Base-by-base conservation (phyloP, 164 flowering plant genomes). In the Santalum album region DNA sequence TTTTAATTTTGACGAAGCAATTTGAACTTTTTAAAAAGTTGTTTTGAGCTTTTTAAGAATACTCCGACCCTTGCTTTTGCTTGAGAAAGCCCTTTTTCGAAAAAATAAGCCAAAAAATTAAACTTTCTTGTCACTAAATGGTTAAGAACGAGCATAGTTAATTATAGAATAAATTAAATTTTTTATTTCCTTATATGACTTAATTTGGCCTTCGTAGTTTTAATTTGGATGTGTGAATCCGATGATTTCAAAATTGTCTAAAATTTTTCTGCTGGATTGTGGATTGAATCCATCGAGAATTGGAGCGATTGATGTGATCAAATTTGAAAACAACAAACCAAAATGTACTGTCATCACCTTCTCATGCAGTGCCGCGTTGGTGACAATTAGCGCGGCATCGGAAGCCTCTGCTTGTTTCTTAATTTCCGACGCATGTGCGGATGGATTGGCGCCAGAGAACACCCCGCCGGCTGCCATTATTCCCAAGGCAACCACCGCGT, bases 401-500 rank as follows among this genome's bases (percentile, higher is more conserved):
- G 96, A 76, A 34, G 63, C 77, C 55, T 87, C 81, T 10, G 68
- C 95, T 58, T 94, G 99, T 63, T 82, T 94, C 74, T 66, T 73
- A 34, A 94, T 79, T 57, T 94, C 97, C 0, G 90, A 83, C 1
- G 64, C 63, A 68, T 85, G 96, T 0, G 78, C 69, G 0, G 70
- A 51, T 0, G 99, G 99, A 60, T 94, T 94, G 1, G 83, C 87
- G 7, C 97, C 96, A 0, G 99, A 90, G 59, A 94, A 90, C 5
- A 94, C 84, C 11, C 95, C 92, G 6, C 99, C 96, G 12, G 97
- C 82, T 3, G 88, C 75, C 97, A 94, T 94, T 22, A 94, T 86
- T 22, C 97, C 99, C 0, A 94, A 76, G 21, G 87, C 89, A 23
- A 94, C 66, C 36, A 79, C 70, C 17, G 76, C 78, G 57, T 94